phyloP scores from a whole-genome alignment of 768 basidiomycete genomes.

The Phaeotremella skinneri region DNA sequence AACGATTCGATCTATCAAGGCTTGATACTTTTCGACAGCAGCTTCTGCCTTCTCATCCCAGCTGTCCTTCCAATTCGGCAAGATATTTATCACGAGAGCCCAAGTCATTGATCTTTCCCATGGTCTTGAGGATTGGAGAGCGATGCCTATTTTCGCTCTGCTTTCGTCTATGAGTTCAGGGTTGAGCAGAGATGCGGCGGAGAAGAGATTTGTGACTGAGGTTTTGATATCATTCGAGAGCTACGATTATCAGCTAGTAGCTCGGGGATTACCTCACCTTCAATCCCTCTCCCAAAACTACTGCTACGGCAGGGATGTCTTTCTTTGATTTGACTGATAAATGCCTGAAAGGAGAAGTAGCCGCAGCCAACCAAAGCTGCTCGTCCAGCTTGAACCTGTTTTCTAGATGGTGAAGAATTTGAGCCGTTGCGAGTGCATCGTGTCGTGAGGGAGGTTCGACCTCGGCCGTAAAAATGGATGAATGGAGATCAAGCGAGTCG shows the following conservation, averaged over 20 bases:
- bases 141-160: constrained; percentile 53
- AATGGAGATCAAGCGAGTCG: constrained; percentile 67
- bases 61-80: constrained; percentile 18
- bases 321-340: constrained; percentile 69
- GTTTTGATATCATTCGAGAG: constrained; percentile 43
- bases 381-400: constrained; percentile 20
- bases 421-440: constrained; percentile 59
- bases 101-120: constrained; percentile 29
- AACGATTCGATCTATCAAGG: constrained; percentile 62
- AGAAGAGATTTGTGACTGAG: constrained; percentile 38
- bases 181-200: constrained; percentile 18
- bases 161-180: constrained; percentile 43
- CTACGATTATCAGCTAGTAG: constrained; percentile 23
- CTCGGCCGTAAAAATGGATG: constrained; percentile 46
- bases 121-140: constrained; percentile 42
- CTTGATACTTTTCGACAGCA: constrained; percentile 66
- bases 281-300: constrained; percentile 74
- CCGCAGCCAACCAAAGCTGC: constrained; percentile 74
- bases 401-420: constrained; percentile 60
- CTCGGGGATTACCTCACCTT: constrained; percentile 55
- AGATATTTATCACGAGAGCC: constrained; percentile 24
- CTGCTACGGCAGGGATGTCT: constrained; percentile 61
- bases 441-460: constrained; percentile 43
- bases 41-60: constrained; percentile 56
- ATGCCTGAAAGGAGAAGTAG: constrained; percentile 67